Conservation (phyloP, 441 rosid species). For the Omphalea diandra region DNA sequence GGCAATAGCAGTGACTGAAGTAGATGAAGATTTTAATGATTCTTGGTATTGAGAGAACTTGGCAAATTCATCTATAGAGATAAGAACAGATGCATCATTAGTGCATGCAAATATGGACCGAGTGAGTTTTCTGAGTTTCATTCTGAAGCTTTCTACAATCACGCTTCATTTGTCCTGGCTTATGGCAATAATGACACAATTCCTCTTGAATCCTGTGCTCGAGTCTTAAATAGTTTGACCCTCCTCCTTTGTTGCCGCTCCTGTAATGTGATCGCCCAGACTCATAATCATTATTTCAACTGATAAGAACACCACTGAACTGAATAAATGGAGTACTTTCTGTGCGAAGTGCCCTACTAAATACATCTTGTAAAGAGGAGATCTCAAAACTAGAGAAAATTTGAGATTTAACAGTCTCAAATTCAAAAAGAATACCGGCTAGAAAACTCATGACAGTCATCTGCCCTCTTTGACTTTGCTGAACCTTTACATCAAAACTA, state of each 20-base stretch:
- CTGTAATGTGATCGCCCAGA: no score
- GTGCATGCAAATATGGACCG: background rate
- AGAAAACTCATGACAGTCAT: conserved; percentile 5
- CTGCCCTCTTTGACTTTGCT: background rate
- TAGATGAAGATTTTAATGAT: background rate
- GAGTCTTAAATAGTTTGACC: background rate
- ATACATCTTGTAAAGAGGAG: background rate
- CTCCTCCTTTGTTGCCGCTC: background rate
- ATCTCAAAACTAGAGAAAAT: background rate
- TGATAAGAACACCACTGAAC: no score
- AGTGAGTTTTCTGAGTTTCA: no score
- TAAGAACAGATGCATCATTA: background rate
- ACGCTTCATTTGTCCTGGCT: background rate
- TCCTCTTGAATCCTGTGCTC: background rate
- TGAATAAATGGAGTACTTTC: background rate
- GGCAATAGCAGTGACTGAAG: background rate
- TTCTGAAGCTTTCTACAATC: background rate
- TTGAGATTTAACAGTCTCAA: background rate
- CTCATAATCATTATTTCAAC: background rate
- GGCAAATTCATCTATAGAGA: background rate
- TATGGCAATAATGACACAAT: background rate
- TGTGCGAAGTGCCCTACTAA: background rate
- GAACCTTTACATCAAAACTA: background rate
- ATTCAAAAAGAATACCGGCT: background rate
- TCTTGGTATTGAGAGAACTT: background rate